Evolutionary conservation across 139 green algal species (phyloP), one percentile per base, ranked within the genome.

Genomic region (Penium margaritaceum): DNA sequence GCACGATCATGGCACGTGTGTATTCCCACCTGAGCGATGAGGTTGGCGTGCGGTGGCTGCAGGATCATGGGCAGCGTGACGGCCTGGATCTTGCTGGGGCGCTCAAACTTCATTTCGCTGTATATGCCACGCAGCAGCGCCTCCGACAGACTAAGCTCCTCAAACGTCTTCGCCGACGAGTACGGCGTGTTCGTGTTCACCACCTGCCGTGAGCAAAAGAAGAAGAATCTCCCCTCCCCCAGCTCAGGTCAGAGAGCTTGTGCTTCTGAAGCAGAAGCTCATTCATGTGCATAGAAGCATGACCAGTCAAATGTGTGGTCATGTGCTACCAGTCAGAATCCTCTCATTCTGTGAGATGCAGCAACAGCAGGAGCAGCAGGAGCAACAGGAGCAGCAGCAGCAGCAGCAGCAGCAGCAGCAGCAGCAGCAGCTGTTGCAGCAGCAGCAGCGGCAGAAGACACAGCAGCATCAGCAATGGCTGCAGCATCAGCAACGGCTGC

Each of bases 21-120:
- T n/a, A n/a, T n/a, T n/a, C n/a, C n/a, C n/a, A n/a, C n/a, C n/a
- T n/a, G 74, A 4, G 93, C 93, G 55, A 98, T 96, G 5, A 98
- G 81, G 81, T 90, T 87, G 35, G 81, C 81, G 74, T 90, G 87
- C 12, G 94, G 92, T 0, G 90, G 88, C n/a, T 63, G 83, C 5
- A 99, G 79, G 67, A 99, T 96, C 90, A 98, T 93, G 54, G 94
- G 94, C 68, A 99, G 85, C 46, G 94, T 97, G 41, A 85, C 83
- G 27, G 91, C 91, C 82, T 98, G 93, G 53, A 99, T 94, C 81
- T 79, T 86, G 21, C 84, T 92, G 14, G 95, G 95, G 63, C 80
- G 74, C 81, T 99, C 89, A 81, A 99, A 98, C 81, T 95, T 96
- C 94, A 99, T 99, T 80, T 97, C 91, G 0, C 81, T 90, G 83